Percentiles rank a stretch among this genome's conserved stretches.
Conservation (phyloP, 1,139 yeast genomes). For the Zygosaccharomyces pseudobailii region DNA sequence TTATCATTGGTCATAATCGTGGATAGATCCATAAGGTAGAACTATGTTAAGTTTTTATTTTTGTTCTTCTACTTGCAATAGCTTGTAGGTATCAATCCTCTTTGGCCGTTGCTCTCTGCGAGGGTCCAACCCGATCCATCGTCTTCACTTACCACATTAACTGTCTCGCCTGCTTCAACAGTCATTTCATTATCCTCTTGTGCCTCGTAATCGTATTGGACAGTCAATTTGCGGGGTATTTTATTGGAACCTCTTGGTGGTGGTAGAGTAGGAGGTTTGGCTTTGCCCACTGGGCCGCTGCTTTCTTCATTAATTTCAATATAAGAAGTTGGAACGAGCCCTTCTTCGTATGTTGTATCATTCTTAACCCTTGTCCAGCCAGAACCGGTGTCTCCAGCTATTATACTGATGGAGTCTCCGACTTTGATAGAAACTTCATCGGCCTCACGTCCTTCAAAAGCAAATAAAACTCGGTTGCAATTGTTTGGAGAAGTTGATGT, state of each 20-base stretch:
- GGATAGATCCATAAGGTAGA: neutral
- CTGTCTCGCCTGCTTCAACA: slow-evolving; percentile 67
- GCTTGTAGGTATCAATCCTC: slow-evolving; percentile 79
- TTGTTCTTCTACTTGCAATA: slow-evolving; percentile 38
- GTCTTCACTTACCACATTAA: slow-evolving; percentile 65
- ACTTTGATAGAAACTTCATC: slow-evolving; percentile 65
- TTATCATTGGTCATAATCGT: neutral
- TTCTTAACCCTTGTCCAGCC: slow-evolving; percentile 78
- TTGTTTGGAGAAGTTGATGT: slow-evolving; percentile 20
- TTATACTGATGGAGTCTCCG: slow-evolving; percentile 58
- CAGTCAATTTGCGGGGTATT: slow-evolving; percentile 47
- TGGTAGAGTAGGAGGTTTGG: slow-evolving; percentile 63
- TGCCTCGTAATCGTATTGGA: slow-evolving; percentile 73
- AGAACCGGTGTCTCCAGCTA: slow-evolving; percentile 76
- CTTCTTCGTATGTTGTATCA: slow-evolving; percentile 43
- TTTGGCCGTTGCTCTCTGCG: slow-evolving; percentile 71
- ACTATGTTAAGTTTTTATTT: neutral
- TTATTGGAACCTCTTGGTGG: slow-evolving; percentile 67
- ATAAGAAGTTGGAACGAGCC: slow-evolving; percentile 86
- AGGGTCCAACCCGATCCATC: slow-evolving; percentile 96
- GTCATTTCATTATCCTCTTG: slow-evolving; percentile 80
- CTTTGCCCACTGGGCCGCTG: slow-evolving; percentile 11
- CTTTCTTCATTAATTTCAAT: slow-evolving; percentile 44
- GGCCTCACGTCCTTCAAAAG: slow-evolving; percentile 63
- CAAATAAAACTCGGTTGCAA: slow-evolving; percentile 56